Evolutionary conservation across 305 asterid species (phyloP).

Genomic region (Rubia occidens): DNA sequence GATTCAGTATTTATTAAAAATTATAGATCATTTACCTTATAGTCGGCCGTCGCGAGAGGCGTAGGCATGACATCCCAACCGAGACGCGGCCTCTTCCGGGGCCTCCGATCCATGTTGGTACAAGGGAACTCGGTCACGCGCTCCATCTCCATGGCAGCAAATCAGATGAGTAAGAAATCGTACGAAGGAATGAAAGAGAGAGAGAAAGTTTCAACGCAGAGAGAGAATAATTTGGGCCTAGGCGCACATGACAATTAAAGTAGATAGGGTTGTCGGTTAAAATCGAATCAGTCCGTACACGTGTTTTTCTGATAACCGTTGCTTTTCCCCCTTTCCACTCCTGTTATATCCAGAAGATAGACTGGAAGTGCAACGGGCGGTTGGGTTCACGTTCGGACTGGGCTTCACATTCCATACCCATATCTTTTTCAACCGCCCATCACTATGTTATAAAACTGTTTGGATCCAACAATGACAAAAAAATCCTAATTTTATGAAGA

Average conservation of each 20-base stretch:
- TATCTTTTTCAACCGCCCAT: too few species aligned
- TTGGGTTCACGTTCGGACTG: too few species aligned
- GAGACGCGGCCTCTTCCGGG: conserved; percentile 66
- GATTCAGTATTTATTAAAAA: conserved; percentile 23
- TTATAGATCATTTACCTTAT: conserved; percentile 39
- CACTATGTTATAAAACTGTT: too few species aligned
- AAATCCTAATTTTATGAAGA: too few species aligned
- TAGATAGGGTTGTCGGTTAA: conserved; percentile 19
- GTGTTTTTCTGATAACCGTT: conserved; percentile 24
- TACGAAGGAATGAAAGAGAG: neutral
- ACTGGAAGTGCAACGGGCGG: too few species aligned
- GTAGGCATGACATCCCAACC: conserved; percentile 89
- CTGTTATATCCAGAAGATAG: too few species aligned
- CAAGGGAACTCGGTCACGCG: conserved; percentile 70
- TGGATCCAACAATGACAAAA: too few species aligned
- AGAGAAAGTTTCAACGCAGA: conserved; percentile 14
- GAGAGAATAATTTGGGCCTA: conserved; percentile 11
- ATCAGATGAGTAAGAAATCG: neutral
- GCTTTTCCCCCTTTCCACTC: neutral
- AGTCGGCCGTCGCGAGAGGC: conserved; percentile 21
- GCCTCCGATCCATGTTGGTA: conserved; percentile 55
- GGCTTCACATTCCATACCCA: too few species aligned
- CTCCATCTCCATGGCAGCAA: conserved; percentile 61
- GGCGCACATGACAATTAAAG: conserved; percentile 14
- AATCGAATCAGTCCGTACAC: conserved; percentile 43